These are phyloP conservation scores for Euryodendron excelsum DNA, from an alignment of 148 eudicot genomes.

Conservation along the genomic window DNA sequence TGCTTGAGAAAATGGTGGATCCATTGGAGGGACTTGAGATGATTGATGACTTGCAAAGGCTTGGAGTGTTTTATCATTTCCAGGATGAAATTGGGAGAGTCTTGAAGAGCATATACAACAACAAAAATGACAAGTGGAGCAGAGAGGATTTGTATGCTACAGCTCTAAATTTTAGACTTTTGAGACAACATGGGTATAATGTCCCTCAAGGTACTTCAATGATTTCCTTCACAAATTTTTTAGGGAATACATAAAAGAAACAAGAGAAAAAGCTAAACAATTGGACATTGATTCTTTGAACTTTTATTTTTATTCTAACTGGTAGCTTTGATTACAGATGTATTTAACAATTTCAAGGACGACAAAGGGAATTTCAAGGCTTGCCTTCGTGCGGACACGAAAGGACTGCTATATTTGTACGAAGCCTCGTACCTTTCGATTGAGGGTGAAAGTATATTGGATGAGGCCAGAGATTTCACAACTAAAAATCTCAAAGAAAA, in stretches of 20 bases:
- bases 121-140: not conserved
- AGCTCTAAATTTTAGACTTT: constrained; percentile 26
- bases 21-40: constrained; percentile 14
- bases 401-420: constrained; percentile 14
- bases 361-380: constrained; percentile 11
- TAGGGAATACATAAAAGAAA: too few relatives aligned
- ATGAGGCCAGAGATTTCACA: constrained; percentile 18
- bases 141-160: constrained; percentile 15
- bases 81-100: too few relatives aligned
- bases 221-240: too few relatives aligned
- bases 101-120: not conserved
- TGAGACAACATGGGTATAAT: constrained; percentile 24
- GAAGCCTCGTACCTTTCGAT: constrained; percentile 21
- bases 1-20: too few relatives aligned
- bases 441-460: constrained; percentile 13
- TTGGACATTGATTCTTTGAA: too few relatives aligned
- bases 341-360: constrained; percentile 11
- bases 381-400: not conserved
- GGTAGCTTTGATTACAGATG: not conserved
- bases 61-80: constrained; percentile 29
- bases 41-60: constrained; percentile 25
- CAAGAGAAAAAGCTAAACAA: not conserved
- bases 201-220: constrained; percentile 23
- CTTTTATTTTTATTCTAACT: not conserved
- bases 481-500: not conserved